phyloP scores from a whole-genome alignment of 768 basidiomycete genomes.

The Mycena galopus region DNA sequence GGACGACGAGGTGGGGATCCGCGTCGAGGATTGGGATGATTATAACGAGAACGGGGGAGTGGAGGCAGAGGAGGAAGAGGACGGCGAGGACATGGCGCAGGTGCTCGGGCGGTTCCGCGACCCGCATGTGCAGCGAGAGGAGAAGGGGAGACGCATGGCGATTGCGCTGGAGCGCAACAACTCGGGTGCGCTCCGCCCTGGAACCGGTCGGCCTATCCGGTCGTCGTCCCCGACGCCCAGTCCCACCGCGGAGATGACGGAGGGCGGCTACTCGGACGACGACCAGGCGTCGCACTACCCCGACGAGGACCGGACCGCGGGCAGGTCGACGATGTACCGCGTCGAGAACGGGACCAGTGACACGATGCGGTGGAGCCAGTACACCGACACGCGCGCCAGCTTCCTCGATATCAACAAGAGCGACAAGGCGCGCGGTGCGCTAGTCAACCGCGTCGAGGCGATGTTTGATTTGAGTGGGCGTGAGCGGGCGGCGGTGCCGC shows the following conservation, averaged over 20 bases:
- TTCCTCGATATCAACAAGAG: slow-evolving; percentile 68
- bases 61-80: slow-evolving; percentile 37
- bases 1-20: slow-evolving; percentile 27
- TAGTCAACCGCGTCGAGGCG: slow-evolving; percentile 65
- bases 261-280: slow-evolving; percentile 25
- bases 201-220: not conserved
- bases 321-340: slow-evolving; percentile 43
- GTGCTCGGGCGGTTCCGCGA: slow-evolving; percentile 57
- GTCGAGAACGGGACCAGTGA: slow-evolving; percentile 44
- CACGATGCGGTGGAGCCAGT: slow-evolving; percentile 59
- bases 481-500: slow-evolving; percentile 52
- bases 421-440: slow-evolving; percentile 60
- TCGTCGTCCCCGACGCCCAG: not conserved
- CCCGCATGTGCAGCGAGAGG: slow-evolving; percentile 6
- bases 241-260: not conserved
- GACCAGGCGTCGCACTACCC: slow-evolving; percentile 44
- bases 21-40: slow-evolving; percentile 42
- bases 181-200: slow-evolving; percentile 36
- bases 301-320: slow-evolving; percentile 39
- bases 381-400: slow-evolving; percentile 62
- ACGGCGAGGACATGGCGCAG: slow-evolving; percentile 49
- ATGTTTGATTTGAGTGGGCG: slow-evolving; percentile 60
- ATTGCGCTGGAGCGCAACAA: slow-evolving; percentile 47
- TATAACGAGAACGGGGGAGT: slow-evolving; percentile 3
- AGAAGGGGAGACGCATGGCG: slow-evolving; percentile 24